These are phyloP conservation scores for Nakazawaea wyomingensis DNA, from an alignment of 805 yeast genomes.

Conservation along the genomic window DNA sequence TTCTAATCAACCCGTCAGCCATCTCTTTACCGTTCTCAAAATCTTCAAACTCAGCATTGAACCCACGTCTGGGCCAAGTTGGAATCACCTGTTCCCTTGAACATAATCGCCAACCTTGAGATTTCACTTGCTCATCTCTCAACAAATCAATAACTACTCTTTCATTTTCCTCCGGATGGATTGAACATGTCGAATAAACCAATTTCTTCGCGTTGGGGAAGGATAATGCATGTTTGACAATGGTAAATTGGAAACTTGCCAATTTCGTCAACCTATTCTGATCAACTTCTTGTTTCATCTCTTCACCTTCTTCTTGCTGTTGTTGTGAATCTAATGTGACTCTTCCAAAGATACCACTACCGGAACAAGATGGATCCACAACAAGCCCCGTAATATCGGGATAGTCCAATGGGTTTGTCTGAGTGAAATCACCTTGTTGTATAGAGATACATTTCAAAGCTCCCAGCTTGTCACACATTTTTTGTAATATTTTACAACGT, in stretches of 20 bases:
- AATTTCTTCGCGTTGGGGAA: constrained; percentile 75
- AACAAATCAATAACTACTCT: constrained; percentile 79
- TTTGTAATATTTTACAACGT: constrained; percentile 63
- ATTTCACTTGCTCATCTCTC: constrained; percentile 56
- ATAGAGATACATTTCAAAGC: constrained; percentile 41
- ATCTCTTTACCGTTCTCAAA: constrained; percentile 42
- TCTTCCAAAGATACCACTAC: constrained; percentile 95
- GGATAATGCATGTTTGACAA: constrained; percentile 80
- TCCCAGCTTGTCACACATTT: constrained; percentile 79
- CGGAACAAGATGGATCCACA: constrained; percentile 97
- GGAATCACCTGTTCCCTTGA: constrained; percentile 65
- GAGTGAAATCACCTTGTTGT: constrained; percentile 56
- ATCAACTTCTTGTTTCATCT: constrained; percentile 37
- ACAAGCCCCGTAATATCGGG: constrained; percentile 70
- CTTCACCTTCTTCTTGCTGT: constrained; percentile 35
- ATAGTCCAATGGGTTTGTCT: constrained; percentile 51
- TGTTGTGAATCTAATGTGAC: constrained; percentile 47
- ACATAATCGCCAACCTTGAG: constrained; percentile 71
- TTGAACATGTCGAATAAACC: constrained; percentile 93
- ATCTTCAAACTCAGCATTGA: constrained; percentile 59
- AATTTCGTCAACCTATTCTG: constrained; percentile 64
- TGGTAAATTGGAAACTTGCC: constrained; percentile 81
- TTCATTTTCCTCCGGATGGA: constrained; percentile 92
- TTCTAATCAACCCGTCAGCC: constrained; percentile 85
- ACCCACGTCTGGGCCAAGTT: constrained; percentile 82